phyloP scores from a whole-genome alignment of 1,284 basidiomycete genomes.

The Tilletia horrida region DNA sequence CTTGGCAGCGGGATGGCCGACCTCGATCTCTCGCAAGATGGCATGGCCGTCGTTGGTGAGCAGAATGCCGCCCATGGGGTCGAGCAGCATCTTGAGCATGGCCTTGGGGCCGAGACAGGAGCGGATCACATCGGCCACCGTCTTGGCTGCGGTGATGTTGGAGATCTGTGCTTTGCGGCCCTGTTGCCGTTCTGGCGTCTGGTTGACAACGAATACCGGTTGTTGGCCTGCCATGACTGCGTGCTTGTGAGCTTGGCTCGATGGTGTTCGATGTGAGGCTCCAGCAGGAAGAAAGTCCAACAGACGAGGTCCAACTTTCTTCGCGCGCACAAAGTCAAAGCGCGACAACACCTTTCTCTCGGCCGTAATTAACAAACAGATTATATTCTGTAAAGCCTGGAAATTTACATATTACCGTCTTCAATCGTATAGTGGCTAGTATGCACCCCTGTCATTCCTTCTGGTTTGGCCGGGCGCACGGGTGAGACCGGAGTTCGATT shows the following conservation, averaged over 20 bases:
- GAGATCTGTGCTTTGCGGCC: conserved; percentile 94
- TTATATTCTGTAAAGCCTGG: too few relatives aligned
- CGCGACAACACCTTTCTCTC: too few relatives aligned
- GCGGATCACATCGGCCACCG: conserved; percentile 96
- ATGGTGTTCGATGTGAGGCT: too few relatives aligned
- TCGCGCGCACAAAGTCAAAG: too few relatives aligned
- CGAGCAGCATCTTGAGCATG: conserved; percentile 99
- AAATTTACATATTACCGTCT: neutral
- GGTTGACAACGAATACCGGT: conserved; percentile 60
- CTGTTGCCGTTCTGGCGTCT: conserved; percentile 85
- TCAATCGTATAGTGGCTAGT: conserved; percentile 17
- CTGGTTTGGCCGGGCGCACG: neutral
- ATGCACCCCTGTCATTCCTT: conserved; percentile 10
- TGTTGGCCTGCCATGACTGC: conserved; percentile 48
- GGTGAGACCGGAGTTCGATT: conserved; percentile 15
- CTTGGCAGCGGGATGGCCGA: conserved; percentile 96
- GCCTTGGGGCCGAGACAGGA: conserved; percentile 96
- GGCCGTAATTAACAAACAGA: too few relatives aligned
- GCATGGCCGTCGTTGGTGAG: conserved; percentile 97
- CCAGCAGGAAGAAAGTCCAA: too few relatives aligned
- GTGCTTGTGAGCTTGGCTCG: too few relatives aligned
- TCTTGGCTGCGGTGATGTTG: conserved; percentile 97
- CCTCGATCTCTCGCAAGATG: conserved; percentile 94
- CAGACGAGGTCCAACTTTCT: too few relatives aligned
- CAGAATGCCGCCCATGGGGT: conserved; percentile 58